Evolutionary conservation across 306 rosid species (phyloP).

Genomic region (Mucuna pruriens): DNA sequence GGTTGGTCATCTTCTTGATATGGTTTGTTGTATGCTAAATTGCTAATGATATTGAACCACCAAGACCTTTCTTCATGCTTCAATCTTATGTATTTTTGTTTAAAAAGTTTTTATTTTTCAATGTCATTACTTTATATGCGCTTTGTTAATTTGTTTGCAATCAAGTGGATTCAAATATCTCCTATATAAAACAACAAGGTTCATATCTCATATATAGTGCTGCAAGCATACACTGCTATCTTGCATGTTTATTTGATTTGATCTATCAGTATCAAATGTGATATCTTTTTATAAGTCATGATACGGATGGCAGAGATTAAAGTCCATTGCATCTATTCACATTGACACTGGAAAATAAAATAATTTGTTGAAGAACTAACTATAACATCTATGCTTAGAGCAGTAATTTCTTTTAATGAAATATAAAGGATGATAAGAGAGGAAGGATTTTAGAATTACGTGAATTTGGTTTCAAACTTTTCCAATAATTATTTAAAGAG

Average conservation of each 20-base stretch:
- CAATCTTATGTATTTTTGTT: neutral
- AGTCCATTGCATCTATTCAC: neutral
- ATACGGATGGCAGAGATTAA: neutral
- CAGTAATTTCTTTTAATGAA: neutral
- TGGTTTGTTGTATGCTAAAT: neutral
- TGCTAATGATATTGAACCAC: neutral
- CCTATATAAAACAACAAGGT: neutral
- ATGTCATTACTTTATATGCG: neutral
- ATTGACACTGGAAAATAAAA: neutral
- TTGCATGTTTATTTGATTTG: neutral
- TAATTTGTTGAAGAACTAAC: neutral
- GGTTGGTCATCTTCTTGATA: slow-evolving; percentile 3
- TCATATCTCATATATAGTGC: neutral
- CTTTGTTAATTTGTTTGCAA: neutral
- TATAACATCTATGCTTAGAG: neutral
- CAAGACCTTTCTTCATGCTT: no score
- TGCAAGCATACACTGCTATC: neutral
- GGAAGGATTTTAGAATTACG: neutral
- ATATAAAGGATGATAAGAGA: neutral
- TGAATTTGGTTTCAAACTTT: neutral
- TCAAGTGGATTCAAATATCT: neutral
- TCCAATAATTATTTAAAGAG: neutral
- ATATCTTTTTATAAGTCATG: neutral
- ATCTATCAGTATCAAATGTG: neutral
- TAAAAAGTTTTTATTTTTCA: neutral